phyloP scores from a whole-genome alignment of 2,329 filamentous ascomycete species.

The Diplodia mutila region DNA sequence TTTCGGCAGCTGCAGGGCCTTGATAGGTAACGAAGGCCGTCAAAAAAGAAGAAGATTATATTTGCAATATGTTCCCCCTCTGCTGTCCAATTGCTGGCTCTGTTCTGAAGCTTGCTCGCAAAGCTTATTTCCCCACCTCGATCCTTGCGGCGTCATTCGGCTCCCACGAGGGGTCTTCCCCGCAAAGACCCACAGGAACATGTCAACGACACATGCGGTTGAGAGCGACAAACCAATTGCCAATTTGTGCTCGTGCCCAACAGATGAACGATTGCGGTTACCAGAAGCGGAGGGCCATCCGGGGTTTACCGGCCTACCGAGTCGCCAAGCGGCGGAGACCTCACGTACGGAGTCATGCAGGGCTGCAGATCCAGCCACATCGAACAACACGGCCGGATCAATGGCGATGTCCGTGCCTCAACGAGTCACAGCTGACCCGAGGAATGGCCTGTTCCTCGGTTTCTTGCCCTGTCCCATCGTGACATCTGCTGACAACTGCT shows the following conservation, averaged over 20 bases:
- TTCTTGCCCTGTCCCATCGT: neutral
- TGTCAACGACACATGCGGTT: neutral
- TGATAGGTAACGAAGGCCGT: neutral
- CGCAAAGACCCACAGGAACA: constrained; percentile 1
- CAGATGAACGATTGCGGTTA: neutral
- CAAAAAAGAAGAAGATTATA: neutral
- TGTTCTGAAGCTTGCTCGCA: neutral
- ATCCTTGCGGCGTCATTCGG: neutral
- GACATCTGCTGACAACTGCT: constrained; percentile 19
- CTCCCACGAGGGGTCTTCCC: neutral
- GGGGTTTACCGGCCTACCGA: neutral
- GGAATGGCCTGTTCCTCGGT: constrained; percentile 9
- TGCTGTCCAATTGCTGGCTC: neutral
- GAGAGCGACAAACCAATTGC: neutral
- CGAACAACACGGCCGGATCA: neutral
- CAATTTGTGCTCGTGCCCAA: neutral
- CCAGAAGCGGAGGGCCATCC: constrained; percentile 7
- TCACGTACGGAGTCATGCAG: constrained; percentile 2
- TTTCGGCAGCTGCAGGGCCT: neutral
- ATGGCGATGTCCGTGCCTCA: neutral
- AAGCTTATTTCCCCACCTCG: neutral
- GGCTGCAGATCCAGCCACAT: constrained; percentile 11
- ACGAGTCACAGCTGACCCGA: constrained; percentile 1
- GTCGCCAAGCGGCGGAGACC: neutral
- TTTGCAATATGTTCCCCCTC: neutral